These are phyloP conservation scores for Pseudogymnoascus sp. DNA, from an alignment of 2,329 filamentous ascomycete genomes.

Conservation along the genomic window DNA sequence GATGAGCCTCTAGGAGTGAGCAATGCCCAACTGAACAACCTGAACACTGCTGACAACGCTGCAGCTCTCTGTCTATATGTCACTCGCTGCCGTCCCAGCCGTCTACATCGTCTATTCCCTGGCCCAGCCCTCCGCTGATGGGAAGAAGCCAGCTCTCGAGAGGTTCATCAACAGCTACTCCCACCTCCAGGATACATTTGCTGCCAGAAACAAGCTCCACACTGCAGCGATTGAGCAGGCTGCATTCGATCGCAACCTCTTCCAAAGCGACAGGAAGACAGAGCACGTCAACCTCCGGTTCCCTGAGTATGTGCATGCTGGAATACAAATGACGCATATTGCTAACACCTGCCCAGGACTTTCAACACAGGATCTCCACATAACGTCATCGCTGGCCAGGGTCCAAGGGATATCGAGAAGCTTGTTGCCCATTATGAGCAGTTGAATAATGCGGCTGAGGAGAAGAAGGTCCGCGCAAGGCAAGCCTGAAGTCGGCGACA, in stretches of 20 bases:
- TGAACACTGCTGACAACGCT: constrained; percentile 16
- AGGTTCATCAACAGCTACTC: constrained; percentile 48
- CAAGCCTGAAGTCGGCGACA: neutral
- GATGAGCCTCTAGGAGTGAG: constrained; percentile 44
- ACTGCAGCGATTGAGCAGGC: constrained; percentile 55
- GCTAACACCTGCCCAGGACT: constrained; percentile 39
- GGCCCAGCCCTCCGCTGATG: constrained; percentile 32
- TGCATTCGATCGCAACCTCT: constrained; percentile 54
- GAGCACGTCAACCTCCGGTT: constrained; percentile 47
- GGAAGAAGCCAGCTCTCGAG: constrained; percentile 37
- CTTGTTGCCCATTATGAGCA: constrained; percentile 57
- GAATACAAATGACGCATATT: neutral
- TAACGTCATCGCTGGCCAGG: constrained; percentile 56
- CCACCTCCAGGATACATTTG: constrained; percentile 44
- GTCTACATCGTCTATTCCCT: constrained; percentile 38
- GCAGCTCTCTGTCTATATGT: constrained; percentile 41
- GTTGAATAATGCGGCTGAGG: constrained; percentile 48
- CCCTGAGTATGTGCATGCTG: constrained; percentile 50
- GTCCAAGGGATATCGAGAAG: constrained; percentile 47
- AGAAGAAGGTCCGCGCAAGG: constrained; percentile 40
- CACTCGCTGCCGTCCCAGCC: constrained; percentile 38
- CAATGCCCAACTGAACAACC: neutral
- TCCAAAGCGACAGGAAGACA: constrained; percentile 39
- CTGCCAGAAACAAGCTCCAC: constrained; percentile 52
- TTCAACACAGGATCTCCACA: constrained; percentile 57